These are phyloP conservation scores for Drechslera avenae DNA, from an alignment of 2,329 filamentous ascomycete genomes.

Conservation along the genomic window DNA sequence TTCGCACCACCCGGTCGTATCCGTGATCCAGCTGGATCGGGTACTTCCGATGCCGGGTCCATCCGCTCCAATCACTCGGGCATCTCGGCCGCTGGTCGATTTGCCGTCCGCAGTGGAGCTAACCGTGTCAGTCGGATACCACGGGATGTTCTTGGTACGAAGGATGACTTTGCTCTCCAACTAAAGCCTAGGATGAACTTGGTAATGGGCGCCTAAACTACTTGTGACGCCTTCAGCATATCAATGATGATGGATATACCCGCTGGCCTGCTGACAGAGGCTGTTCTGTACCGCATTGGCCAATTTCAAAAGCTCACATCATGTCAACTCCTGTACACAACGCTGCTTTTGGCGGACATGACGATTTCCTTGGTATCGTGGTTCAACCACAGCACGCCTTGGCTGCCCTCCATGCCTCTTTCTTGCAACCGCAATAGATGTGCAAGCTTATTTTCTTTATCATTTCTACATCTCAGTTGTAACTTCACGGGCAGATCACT, in stretches of 20 bases:
- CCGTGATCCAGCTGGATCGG: slow-evolving; percentile 51
- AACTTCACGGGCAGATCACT: slow-evolving; percentile 21
- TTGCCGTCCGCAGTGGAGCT: slow-evolving; percentile 77
- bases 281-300: slow-evolving; percentile 15
- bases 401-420: slow-evolving; percentile 15
- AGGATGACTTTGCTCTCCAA: slow-evolving; percentile 66
- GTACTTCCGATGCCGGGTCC: slow-evolving; percentile 53
- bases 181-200: slow-evolving; percentile 64
- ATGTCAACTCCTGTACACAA: slow-evolving; percentile 19
- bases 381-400: slow-evolving; percentile 39
- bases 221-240: slow-evolving; percentile 7
- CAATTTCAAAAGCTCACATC: slow-evolving; percentile 30
- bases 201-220: slow-evolving; percentile 37
- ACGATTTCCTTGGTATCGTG: slow-evolving; percentile 34
- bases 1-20: slow-evolving; percentile 81
- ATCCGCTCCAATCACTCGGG: slow-evolving; percentile 75
- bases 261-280: slow-evolving; percentile 43
- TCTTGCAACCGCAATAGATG: slow-evolving; percentile 9
- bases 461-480: slow-evolving; percentile 21
- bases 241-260: slow-evolving; percentile 16
- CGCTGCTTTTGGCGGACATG: slow-evolving; percentile 27
- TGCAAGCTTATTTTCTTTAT: slow-evolving; percentile 14
- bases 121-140: slow-evolving; percentile 87
- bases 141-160: slow-evolving; percentile 78
- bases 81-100: slow-evolving; percentile 71